Percentiles rank a stretch among this genome's conserved stretches.
Evolutionary conservation across 805 yeast genomes (phyloP).

Genomic region (Pichia thaimueangensis): DNA sequence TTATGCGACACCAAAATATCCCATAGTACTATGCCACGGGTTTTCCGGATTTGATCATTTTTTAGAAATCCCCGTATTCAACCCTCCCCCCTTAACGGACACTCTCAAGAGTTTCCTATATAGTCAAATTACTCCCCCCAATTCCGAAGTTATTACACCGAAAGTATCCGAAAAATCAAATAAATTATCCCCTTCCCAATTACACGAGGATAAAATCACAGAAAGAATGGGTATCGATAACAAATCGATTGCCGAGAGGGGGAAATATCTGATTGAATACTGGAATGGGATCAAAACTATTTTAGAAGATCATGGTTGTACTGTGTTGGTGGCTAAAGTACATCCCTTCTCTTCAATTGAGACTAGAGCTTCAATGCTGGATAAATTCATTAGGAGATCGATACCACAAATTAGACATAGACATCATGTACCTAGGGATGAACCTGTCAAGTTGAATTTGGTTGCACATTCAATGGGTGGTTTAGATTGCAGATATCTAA

Average conservation of each 20-base stretch:
- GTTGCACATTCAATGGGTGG: conserved; percentile 97
- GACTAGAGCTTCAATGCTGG: conserved; percentile 55
- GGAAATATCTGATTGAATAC: conserved; percentile 51
- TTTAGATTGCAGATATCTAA: conserved; percentile 71
- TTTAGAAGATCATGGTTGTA: conserved; percentile 54
- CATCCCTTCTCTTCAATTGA: conserved; percentile 77
- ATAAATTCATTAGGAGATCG: conserved; percentile 39
- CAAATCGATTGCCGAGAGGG: conserved; percentile 11
- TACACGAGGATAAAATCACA: neutral
- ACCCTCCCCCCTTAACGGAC: conserved; percentile 1
- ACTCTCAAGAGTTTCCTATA: neutral
- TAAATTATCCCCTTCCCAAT: no score
- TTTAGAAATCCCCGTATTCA: conserved; percentile 8
- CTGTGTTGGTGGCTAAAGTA: conserved; percentile 66
- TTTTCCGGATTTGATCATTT: conserved; percentile 19
- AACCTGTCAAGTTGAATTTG: conserved; percentile 54
- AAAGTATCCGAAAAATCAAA: no score
- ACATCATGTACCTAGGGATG: conserved; percentile 25
- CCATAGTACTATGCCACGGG: conserved; percentile 23
- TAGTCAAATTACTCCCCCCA: no score
- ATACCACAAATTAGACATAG: conserved; percentile 13
- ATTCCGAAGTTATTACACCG: neutral
- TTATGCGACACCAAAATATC: conserved; percentile 21
- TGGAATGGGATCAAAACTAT: conserved; percentile 76
- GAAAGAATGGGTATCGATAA: conserved; percentile 13